phyloP scores from a whole-genome alignment of 768 basidiomycete genomes.

The Termitomyces sp. region DNA sequence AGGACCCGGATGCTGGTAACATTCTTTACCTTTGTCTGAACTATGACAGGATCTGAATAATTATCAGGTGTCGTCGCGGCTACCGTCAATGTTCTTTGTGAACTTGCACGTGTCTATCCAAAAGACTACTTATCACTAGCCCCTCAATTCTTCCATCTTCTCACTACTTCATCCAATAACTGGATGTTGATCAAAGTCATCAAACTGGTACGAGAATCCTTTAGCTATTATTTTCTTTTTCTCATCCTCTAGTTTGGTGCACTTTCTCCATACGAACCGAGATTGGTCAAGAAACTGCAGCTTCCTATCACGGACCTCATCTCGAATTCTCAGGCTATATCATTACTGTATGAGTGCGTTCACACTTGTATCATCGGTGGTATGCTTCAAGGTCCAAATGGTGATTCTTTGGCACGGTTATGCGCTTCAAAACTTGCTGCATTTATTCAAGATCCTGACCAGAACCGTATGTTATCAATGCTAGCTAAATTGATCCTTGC shows the following conservation, averaged over 20 bases:
- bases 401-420: conserved; percentile 71
- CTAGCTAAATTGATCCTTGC: not conserved
- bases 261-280: conserved; percentile 85
- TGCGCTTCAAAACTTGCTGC: conserved; percentile 92
- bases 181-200: conserved; percentile 99
- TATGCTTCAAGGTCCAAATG: conserved; percentile 80
- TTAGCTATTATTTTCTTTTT: not conserved
- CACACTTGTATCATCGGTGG: conserved; percentile 97
- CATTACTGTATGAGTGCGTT: conserved; percentile 95
- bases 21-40: conserved; percentile 7
- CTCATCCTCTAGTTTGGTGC: conserved; percentile 71
- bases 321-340: conserved; percentile 92
- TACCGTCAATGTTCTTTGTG: conserved; percentile 91
- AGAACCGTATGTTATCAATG: conserved; percentile 71
- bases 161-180: conserved; percentile 94
- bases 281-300: conserved; percentile 90
- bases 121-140: conserved; percentile 80
- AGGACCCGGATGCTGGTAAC: conserved; percentile 69
- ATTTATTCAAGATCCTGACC: conserved; percentile 90
- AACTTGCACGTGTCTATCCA: conserved; percentile 78
- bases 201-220: conserved; percentile 60
- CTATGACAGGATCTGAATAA: not conserved
- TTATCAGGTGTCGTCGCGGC: conserved; percentile 82
- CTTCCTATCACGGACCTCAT: conserved; percentile 94
- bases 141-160: conserved; percentile 86